Percentiles rank a stretch among this genome's conserved stretches.
phyloP scores from a whole-genome alignment of 2,329 filamentous ascomycete species.

The Diaporthe vexans region DNA sequence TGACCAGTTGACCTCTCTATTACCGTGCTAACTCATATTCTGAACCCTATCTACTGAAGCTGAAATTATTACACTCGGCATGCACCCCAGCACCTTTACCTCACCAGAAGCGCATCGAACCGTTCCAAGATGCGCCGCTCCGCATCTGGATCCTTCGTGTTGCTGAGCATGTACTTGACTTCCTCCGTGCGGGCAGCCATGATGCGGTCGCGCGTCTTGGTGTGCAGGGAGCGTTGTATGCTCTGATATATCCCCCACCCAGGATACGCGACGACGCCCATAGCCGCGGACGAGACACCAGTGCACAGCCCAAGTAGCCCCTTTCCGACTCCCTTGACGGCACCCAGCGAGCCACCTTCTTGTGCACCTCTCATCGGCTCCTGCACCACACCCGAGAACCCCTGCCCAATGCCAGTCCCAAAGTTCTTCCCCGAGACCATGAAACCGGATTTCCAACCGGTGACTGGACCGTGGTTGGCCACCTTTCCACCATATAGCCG shows the following conservation, averaged over 20 bases:
- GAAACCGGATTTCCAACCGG: background rate
- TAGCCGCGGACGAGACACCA: background rate
- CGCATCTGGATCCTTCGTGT: background rate
- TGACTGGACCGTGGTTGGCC: background rate
- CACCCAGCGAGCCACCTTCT: background rate
- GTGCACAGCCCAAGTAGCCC: background rate
- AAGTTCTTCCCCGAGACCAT: constrained; percentile 7
- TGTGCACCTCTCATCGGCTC: background rate
- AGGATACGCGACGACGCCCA: constrained; percentile 13
- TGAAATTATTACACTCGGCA: too few relatives aligned
- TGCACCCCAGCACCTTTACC: background rate
- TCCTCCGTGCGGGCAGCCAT: background rate
- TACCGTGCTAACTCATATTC: too few relatives aligned
- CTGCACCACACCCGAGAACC: background rate
- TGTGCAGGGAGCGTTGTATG: constrained; percentile 14
- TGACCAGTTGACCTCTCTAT: too few relatives aligned
- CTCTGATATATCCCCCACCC: constrained; percentile 14
- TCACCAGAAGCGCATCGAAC: background rate
- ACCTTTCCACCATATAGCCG: constrained; percentile 5
- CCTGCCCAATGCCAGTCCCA: background rate
- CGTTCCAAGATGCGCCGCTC: background rate
- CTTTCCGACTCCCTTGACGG: background rate
- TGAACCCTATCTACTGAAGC: too few relatives aligned
- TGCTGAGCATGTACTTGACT: background rate
- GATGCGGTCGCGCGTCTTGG: background rate